phyloP scores from a whole-genome alignment of 2,329 filamentous ascomycete species.

The Arthrobotrys entomopaga region DNA sequence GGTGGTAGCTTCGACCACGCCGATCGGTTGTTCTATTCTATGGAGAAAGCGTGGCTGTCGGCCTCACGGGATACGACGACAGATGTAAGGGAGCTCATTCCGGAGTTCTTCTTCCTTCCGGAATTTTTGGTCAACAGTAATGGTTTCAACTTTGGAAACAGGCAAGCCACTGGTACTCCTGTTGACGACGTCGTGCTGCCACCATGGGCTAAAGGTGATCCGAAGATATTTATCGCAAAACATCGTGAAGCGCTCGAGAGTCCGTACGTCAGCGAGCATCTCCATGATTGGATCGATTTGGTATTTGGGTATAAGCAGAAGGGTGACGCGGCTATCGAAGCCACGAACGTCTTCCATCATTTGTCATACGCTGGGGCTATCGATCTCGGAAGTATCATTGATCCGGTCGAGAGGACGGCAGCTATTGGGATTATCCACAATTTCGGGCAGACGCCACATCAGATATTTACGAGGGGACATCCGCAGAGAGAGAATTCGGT shows the following conservation, averaged over 20 bases:
- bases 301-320: constrained; percentile 94
- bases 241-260: constrained; percentile 96
- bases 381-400: constrained; percentile 88
- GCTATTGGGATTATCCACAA: constrained; percentile 98
- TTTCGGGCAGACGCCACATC: constrained; percentile 96
- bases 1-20: constrained; percentile 97
- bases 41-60: constrained; percentile 89
- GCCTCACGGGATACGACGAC: constrained; percentile 89
- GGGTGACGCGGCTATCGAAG: constrained; percentile 89
- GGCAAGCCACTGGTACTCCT: constrained; percentile 79
- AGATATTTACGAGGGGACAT: constrained; percentile 87
- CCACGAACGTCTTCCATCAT: constrained; percentile 94
- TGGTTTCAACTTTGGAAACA: constrained; percentile 88
- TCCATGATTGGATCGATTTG: constrained; percentile 96
- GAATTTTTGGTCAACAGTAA: constrained; percentile 96
- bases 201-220: constrained; percentile 95
- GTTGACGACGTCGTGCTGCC: constrained; percentile 91
- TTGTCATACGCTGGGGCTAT: constrained; percentile 94
- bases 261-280: constrained; percentile 85
- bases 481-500: constrained; percentile 75
- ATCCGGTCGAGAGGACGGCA: constrained; percentile 84
- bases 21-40: constrained; percentile 92
- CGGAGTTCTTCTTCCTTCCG: constrained; percentile 96
- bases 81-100: constrained; percentile 92
- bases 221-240: constrained; percentile 93